phyloP scores from a whole-genome alignment of 345 rosid species.

The Eutrema heterophyllum region DNA sequence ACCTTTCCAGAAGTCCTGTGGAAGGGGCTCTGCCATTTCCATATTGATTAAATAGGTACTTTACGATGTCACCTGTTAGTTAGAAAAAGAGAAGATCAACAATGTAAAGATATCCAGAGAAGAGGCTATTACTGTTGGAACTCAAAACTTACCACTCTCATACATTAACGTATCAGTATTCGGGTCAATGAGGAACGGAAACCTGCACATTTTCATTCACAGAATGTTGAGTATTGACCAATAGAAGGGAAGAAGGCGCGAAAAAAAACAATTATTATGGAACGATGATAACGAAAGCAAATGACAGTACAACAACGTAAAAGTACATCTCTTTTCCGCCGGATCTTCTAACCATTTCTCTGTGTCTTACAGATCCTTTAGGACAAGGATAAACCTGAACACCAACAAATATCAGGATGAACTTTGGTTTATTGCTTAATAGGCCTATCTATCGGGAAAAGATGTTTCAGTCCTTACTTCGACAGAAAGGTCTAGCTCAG shows the following conservation, averaged over 20 bases:
- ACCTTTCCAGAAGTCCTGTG: conserved; percentile 69
- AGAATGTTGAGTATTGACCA: background rate
- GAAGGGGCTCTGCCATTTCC: conserved; percentile 68
- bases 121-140: background rate
- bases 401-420: conserved; percentile 16
- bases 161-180: conserved; percentile 62
- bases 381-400: conserved; percentile 83
- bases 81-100: background rate
- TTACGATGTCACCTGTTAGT: conserved; percentile 66
- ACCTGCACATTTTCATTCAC: conserved; percentile 41
- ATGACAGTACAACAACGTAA: background rate
- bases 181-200: conserved; percentile 74
- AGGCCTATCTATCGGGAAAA: background rate
- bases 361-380: conserved; percentile 71
- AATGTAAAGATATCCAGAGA: conserved; percentile 6
- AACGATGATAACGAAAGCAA: background rate
- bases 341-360: conserved; percentile 61
- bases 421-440: background rate
- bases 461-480: conserved; percentile 40
- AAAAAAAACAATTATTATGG: background rate
- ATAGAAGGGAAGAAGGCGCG: background rate
- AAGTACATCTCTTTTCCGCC: conserved; percentile 83
- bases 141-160: conserved; percentile 64
- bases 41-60: conserved; percentile 63
- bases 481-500: conserved; percentile 77